A percentile compares a stretch with the other conserved stretches of the same genome.
Conservation (phyloP, 2,329 filamentous ascomycete species). For the Hymenoscyphus fraxineus region DNA sequence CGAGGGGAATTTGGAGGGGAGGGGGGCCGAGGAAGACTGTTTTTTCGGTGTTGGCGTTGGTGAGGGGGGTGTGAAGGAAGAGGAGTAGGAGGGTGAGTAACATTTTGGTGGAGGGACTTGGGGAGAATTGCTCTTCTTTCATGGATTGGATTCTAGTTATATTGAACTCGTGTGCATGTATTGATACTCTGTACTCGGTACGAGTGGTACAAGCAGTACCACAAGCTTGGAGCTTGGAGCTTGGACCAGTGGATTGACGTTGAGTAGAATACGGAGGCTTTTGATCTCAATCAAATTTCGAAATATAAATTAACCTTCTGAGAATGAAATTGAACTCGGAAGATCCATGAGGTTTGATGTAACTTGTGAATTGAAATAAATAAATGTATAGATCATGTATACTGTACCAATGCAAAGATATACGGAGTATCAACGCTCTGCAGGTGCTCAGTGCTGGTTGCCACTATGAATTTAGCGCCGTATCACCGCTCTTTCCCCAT, state of each 20-base stretch:
- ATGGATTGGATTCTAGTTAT: neutral
- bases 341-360: too few relatives aligned
- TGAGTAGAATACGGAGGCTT: too few relatives aligned
- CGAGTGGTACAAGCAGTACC: neutral
- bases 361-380: too few relatives aligned
- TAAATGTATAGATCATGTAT: too few relatives aligned
- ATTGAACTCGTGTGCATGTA: neutral
- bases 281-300: too few relatives aligned
- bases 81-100: constrained; percentile 21
- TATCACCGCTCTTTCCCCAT: neutral
- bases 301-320: too few relatives aligned
- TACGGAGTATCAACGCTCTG: too few relatives aligned
- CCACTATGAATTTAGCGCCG: neutral
- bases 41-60: constrained; percentile 81
- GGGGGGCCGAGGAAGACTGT: constrained; percentile 76
- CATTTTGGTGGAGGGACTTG: constrained; percentile 8
- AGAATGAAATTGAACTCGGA: too few relatives aligned
- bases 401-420: too few relatives aligned
- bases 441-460: too few relatives aligned
- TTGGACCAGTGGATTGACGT: too few relatives aligned
- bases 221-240: too few relatives aligned
- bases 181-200: neutral
- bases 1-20: constrained; percentile 50
- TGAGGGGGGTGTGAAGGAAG: constrained; percentile 21
- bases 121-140: neutral